Base-by-base conservation (phyloP, 345 rosid genomes). In the Sapria himalayana region DNA sequence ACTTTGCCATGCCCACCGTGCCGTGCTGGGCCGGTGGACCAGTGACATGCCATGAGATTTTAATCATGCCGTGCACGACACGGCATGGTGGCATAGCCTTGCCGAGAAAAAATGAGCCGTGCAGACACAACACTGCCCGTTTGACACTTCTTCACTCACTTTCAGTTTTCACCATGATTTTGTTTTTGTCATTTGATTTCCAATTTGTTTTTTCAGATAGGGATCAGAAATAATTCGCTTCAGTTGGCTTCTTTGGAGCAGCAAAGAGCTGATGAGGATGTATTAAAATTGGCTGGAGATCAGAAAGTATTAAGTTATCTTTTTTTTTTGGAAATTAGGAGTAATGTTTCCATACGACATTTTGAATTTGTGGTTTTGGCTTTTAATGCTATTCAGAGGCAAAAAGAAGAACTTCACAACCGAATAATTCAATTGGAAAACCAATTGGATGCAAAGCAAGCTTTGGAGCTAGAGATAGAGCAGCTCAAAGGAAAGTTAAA, bases 361-460 rank as follows among this genome's bases (percentile, higher is more conserved):
- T 49, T 16, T 9, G 29, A 49, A 52, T 24, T 33, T 40, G 18
- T 49, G 19, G 11, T 24, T 27, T 51, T 41, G 19, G 4, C 33
- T 52, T 24, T 55, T 46, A 7, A 44, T 55, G 47, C 48, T 36
- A 35, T 39, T 31, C 69, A 84, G 95, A 71, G 72, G 65, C 66
- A 72, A 69, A 80, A 67, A 60, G 86, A 75, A 60, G 64, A 66
- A 22, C 73, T 77, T 50, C 81, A 63, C 43, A 62, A 73, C 33
- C 69, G 68, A 51, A 84, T 75, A 37, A 49, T 71, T 63, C 52
- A 65, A 43, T 59, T 84, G 50, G 79, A 80, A 58, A 68, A 67
- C 43, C 62, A 91, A 60, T 69, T 91, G 48, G 99, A 70, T 54
- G 73, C 74, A 37, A 89, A 77, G 49, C 92, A 91, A 49, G 73